Base-by-base conservation (phyloP, 805 yeast species). In the Saturnispora gosingensis region DNA sequence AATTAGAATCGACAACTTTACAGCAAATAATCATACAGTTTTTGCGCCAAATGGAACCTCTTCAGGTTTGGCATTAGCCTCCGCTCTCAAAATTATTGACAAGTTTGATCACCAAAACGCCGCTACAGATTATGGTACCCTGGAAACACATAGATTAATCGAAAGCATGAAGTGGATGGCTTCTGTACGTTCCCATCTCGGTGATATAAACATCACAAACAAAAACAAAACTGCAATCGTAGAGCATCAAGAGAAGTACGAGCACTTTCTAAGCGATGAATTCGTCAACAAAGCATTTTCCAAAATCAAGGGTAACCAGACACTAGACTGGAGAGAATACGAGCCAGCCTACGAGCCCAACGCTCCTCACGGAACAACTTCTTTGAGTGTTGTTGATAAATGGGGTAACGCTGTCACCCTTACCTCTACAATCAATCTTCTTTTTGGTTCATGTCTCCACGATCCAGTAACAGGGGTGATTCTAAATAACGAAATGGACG, bases 81-180 rank as follows among this genome's bases (percentile, higher is more conserved):
- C 89, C 2, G 97, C 95, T 0, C 69, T 91, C 45, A 78, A 80
- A 45, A 77, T 88, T 30, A 46, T 54, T 4, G 66, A 65, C 28
- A 54, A 67, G 3, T 62, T 65, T 16, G 62, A 61, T 7, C 51
- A 49, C 1, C 70, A 66, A 43, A 57, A 56, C 11, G 49, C 51
- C 9, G 61, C 58, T 4, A 50, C 43, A 15, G 86, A 81, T 56
- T 72, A 75, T 60, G 62, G 63, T 25, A 72, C 74, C 8, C 53
- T 76, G 11, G 73, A 77, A 13, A 71, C 81, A 2, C 97, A 87
- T 60, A 73, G 86, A 51, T 62, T 88, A 7, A 70, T 88, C 10
- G 99, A 91, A 67, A 70, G 85, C 3, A 88, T 91, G 95, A 91
- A 91, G 67, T 91, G 97, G 96, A 77, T 88, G 78, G 87, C 90